Percentiles rank a stretch among this genome's conserved stretches.
Evolutionary conservation across 2,329 filamentous ascomycete genomes (phyloP).

Genomic region (Rugonectria rugulosa): DNA sequence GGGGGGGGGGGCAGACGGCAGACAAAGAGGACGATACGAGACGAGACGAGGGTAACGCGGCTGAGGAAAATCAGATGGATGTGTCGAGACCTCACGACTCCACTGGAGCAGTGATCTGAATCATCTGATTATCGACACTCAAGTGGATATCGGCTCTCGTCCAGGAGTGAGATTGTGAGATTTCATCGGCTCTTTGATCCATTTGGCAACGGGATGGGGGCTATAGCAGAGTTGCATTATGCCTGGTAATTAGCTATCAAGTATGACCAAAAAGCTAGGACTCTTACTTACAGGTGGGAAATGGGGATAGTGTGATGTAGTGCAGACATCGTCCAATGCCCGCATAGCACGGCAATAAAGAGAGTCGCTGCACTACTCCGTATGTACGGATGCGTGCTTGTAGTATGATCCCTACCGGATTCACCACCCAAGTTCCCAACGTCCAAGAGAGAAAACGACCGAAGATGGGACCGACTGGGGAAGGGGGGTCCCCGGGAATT

Average conservation of each 20-base stretch:
- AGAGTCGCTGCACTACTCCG: too few relatives aligned
- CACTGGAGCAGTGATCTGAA: neutral
- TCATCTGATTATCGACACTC: slow-evolving; percentile 25
- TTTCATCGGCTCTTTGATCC: neutral
- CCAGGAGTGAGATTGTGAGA: neutral
- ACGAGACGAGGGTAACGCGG: neutral
- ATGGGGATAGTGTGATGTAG: neutral
- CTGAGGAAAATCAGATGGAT: neutral
- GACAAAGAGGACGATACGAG: neutral
- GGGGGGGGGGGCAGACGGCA: neutral
- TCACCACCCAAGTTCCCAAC: neutral
- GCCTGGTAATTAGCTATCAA: neutral
- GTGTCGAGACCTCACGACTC: neutral
- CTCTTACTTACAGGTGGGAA: neutral
- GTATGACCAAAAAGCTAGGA: too few relatives aligned
- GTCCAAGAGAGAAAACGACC: slow-evolving; percentile 31
- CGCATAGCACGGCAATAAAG: neutral
- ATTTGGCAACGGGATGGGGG: neutral
- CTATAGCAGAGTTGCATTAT: neutral
- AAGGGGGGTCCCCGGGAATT: slow-evolving; percentile 24
- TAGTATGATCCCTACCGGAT: too few relatives aligned
- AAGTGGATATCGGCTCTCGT: slow-evolving; percentile 2
- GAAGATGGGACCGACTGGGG: slow-evolving; percentile 38
- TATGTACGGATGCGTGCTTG: too few relatives aligned
- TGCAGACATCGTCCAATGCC: too few relatives aligned